Conservation (phyloP, 2,329 filamentous ascomycete species). For the Trichoderma endophyticum region DNA sequence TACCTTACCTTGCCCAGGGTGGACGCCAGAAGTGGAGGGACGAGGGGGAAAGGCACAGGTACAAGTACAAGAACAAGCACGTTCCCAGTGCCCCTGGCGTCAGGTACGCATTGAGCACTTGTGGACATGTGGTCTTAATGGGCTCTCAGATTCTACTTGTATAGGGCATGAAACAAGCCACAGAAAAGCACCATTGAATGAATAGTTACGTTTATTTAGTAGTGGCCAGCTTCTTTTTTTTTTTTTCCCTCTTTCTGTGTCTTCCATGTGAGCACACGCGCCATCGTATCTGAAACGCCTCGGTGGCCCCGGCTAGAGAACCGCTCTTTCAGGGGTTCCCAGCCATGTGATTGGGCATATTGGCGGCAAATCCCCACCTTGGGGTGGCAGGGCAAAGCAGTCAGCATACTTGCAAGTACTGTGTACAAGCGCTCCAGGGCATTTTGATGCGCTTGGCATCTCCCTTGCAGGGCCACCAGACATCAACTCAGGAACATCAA, state of each 20-base stretch:
- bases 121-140: background rate
- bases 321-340: conserved; percentile 17
- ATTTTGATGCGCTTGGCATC: background rate
- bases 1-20: background rate
- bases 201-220: background rate
- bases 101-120: background rate
- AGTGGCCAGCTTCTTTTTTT: background rate
- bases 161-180: background rate
- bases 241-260: background rate
- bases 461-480: conserved; percentile 6
- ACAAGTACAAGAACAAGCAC: background rate
- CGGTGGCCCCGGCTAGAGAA: conserved; percentile 19
- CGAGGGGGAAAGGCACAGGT: background rate
- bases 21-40: background rate
- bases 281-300: conserved; percentile 24
- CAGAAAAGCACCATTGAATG: background rate
- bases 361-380: background rate
- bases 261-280: conserved; percentile 4
- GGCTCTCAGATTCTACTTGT: background rate
- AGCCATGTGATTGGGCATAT: background rate
- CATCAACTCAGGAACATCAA: background rate
- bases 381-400: background rate
- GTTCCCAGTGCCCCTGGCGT: background rate
- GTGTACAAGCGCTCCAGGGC: background rate
- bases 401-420: conserved; percentile 1